A percentile compares a stretch with the other conserved stretches of the same genome.
phyloP scores from a whole-genome alignment of 345 rosid genomes.

The Schrenkiella parvula region DNA sequence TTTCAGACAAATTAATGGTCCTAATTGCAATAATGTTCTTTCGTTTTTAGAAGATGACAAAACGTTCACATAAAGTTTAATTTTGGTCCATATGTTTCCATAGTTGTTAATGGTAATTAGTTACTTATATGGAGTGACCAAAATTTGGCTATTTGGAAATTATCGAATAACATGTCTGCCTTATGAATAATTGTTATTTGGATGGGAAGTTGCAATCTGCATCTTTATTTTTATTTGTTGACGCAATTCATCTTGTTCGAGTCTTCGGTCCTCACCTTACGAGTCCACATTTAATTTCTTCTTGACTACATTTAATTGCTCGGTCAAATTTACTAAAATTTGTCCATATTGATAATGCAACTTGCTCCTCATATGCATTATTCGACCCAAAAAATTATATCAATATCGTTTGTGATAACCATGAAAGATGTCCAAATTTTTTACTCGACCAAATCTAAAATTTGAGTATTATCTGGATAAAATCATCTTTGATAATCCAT shows the following conservation, averaged over 20 bases:
- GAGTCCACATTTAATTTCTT: background rate
- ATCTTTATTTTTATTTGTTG: constrained; percentile 22
- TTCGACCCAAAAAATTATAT: background rate
- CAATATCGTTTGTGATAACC: background rate
- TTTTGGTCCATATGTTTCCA: constrained; percentile 15
- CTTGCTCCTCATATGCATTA: background rate
- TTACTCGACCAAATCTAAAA: background rate
- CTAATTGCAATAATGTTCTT: constrained; percentile 17
- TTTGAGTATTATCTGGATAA: background rate
- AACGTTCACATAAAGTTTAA: background rate
- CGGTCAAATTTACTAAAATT: background rate
- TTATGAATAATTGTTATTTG: background rate
- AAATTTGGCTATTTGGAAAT: background rate
- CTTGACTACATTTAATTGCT: background rate
- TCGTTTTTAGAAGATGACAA: constrained; percentile 21
- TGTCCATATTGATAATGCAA: background rate
- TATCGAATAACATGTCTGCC: background rate
- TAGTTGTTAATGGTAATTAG: background rate
- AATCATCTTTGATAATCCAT: background rate
- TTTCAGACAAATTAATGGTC: constrained; percentile 21
- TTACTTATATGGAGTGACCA: background rate
- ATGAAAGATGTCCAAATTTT: background rate
- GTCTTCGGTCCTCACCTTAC: constrained; percentile 8
- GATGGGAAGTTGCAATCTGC: constrained; percentile 15
- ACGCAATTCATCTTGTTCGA: background rate